Evolutionary conservation across 106 monocot species (phyloP).

Genomic region (Apostasia ramifera): DNA sequence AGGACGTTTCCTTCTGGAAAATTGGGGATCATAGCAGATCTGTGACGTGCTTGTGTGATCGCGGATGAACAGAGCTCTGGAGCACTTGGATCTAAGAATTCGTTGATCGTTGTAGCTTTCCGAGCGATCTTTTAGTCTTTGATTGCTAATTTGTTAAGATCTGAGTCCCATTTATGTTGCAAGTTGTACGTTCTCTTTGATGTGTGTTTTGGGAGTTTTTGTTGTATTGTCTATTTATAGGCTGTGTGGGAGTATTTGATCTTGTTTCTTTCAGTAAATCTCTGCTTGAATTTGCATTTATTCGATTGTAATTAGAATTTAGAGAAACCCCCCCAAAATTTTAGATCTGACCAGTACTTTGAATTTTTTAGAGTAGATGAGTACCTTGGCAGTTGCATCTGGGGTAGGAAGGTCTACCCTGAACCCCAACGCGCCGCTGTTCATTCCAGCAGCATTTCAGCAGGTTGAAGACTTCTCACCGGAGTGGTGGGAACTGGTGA

Average conservation of each 20-base stretch:
- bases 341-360: background rate
- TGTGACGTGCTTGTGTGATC: background rate
- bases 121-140: too few relatives aligned
- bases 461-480: constrained; percentile 94
- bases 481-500: constrained; percentile 86
- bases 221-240: too few relatives aligned
- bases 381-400: constrained; percentile 60
- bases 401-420: constrained; percentile 46
- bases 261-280: too few relatives aligned
- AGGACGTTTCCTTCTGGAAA: background rate
- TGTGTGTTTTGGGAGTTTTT: background rate
- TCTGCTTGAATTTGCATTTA: too few relatives aligned
- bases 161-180: background rate
- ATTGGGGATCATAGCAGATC: background rate
- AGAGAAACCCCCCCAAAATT: too few relatives aligned
- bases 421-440: constrained; percentile 88
- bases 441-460: constrained; percentile 73
- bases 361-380: constrained; percentile 11
- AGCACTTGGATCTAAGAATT: too few relatives aligned
- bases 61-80: too few relatives aligned
- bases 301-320: too few relatives aligned
- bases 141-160: too few relatives aligned
- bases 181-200: background rate
- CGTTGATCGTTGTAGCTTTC: too few relatives aligned
- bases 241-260: too few relatives aligned